phyloP scores from a whole-genome alignment of 116 monocot genomes.

The Zostera marina region DNA sequence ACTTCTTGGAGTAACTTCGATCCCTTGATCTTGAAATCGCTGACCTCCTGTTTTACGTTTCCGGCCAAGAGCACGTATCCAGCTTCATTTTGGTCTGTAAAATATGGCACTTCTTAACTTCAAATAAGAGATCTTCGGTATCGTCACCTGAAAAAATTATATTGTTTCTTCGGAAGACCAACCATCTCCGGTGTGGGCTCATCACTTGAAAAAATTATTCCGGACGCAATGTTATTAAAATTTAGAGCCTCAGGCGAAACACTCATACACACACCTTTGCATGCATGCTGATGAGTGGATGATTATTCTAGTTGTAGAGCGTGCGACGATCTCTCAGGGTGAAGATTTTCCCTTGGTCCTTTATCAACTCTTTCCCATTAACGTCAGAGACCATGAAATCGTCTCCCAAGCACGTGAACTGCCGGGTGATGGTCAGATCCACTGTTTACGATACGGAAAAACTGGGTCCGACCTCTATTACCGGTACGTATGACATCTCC shows the following conservation, averaged over 20 bases:
- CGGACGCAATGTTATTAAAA: too few species aligned
- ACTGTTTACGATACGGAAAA: constrained; percentile 47
- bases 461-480: constrained; percentile 33
- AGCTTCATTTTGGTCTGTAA: constrained; percentile 18
- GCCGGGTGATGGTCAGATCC: constrained; percentile 33
- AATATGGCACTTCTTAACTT: constrained; percentile 12
- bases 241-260: too few species aligned
- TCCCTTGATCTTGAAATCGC: constrained; percentile 37
- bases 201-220: too few species aligned
- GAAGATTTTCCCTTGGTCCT: constrained; percentile 26
- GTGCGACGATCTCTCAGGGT: constrained; percentile 25
- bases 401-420: constrained; percentile 27
- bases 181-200: constrained; percentile 20
- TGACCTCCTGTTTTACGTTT: constrained; percentile 8
- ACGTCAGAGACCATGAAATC: constrained; percentile 34
- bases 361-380: constrained; percentile 28
- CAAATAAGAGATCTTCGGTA: constrained; percentile 18
- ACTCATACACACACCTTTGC: constrained; percentile 31
- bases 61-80: constrained; percentile 27
- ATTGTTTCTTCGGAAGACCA: constrained; percentile 29
- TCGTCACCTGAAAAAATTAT: too few species aligned
- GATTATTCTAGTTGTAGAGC: constrained; percentile 18
- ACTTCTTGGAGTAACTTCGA: constrained; percentile 36
- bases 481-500: constrained; percentile 3
- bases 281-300: constrained; percentile 29